Percentiles rank a stretch among this genome's conserved stretches.
These are phyloP conservation scores for Trichoderma breve DNA, from an alignment of 2,329 filamentous ascomycete genomes.

Conservation along the genomic window DNA sequence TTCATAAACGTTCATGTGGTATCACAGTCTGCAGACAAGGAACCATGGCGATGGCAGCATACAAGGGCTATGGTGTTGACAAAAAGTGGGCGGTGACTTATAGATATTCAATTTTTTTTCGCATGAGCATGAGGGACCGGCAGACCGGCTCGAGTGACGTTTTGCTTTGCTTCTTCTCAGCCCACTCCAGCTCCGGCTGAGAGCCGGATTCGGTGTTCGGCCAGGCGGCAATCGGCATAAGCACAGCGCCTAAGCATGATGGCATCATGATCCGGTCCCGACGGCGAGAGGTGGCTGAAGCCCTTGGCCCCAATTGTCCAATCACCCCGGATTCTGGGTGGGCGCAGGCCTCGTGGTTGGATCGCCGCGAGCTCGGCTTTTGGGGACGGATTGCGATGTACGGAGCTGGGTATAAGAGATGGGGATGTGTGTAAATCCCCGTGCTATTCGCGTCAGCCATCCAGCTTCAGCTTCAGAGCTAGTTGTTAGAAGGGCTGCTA, in stretches of 20 bases:
- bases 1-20: background rate
- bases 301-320: background rate
- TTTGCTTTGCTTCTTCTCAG: background rate
- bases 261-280: conserved; percentile 12
- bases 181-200: conserved; percentile 6
- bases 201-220: conserved; percentile 14
- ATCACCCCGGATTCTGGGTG: conserved; percentile 10
- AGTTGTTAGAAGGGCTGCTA: background rate
- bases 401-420: background rate
- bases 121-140: background rate
- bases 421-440: background rate
- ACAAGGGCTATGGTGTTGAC: background rate
- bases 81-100: conserved; percentile 3
- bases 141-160: conserved; percentile 13
- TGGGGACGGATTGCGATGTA: background rate
- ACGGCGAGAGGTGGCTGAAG: background rate
- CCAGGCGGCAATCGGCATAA: conserved; percentile 7
- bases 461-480: background rate
- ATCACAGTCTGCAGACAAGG: background rate
- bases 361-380: conserved; percentile 7
- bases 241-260: conserved; percentile 1
- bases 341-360: background rate
- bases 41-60: background rate
- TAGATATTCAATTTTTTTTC: background rate
- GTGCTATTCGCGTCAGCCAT: background rate